Evolutionary conservation across 2,329 filamentous ascomycete species (phyloP), one percentile per base, ranked within the genome.

Genomic region (Stachybotrys elegans): DNA sequence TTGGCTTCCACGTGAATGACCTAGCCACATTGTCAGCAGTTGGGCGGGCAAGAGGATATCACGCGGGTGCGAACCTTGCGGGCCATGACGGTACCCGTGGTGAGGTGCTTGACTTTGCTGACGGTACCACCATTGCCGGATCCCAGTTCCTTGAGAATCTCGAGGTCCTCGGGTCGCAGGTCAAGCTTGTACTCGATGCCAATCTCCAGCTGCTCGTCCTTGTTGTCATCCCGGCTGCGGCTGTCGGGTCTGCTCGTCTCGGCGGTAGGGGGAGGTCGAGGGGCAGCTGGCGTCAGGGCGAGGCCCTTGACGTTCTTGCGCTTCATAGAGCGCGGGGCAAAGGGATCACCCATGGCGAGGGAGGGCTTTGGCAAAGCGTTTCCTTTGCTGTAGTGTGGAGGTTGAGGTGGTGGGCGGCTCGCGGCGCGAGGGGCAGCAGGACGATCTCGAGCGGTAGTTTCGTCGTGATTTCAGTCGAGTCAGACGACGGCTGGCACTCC

Each of bases 281-380:
- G 84, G 38, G 86, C 78, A 20, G 86, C 83, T 40, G 88, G 83
- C 58, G 82, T 91, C 61, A 98, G 76, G 54, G 90, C 91, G 41
- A 98, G 84, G 29, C 91, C 92, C 73, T 97, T 97, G 68, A 95
- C 86, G 66, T 98, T 98, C 81, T 97, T 96, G 76, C 92, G 86
- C 83, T 96, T 97, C 84, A 98, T 86, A 49, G 93, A 94, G 68
- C 80, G 79, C 68, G 78, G 78, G 51, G 78, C 78, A 55, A 83
- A 83, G 25, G 69, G 60, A 58, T 83, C 80, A 56, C 76, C 75
- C 81, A 84, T 84, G 62, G 36, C 8, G 25, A 27, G 14, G n/a
- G 44, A 47, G 37, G 43, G 37, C 29, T 37, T 43, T 49, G 37
- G 44, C 32, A 43, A 41, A 29, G n/a, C 25, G 9, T 29, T 29